Evolutionary conservation across 2,329 filamentous ascomycete species (phyloP).

Genomic region (Zalaria obscura): DNA sequence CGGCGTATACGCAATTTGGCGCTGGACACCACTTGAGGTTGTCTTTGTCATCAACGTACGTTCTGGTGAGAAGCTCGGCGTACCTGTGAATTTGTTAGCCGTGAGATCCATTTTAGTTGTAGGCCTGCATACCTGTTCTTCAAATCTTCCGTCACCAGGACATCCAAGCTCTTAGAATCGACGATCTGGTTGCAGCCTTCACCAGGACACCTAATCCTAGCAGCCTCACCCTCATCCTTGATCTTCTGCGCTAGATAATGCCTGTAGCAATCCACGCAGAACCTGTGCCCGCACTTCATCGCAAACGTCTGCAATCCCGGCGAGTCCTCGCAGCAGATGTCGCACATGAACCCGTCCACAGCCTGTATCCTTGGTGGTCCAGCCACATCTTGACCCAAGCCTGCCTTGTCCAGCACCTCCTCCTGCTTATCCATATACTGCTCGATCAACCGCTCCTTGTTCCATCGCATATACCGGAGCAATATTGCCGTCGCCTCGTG

Average conservation of each 20-base stretch:
- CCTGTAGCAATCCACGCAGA: conserved; percentile 82
- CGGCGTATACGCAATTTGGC: conserved; percentile 87
- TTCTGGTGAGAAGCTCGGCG: conserved; percentile 72
- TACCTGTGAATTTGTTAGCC: conserved; percentile 43
- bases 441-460: conserved; percentile 88
- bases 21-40: conserved; percentile 95
- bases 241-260: conserved; percentile 92
- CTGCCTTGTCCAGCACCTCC: conserved; percentile 69
- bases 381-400: conserved; percentile 53
- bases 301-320: conserved; percentile 69
- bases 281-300: conserved; percentile 88
- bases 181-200: conserved; percentile 81
- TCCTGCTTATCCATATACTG: conserved; percentile 86
- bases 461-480: conserved; percentile 82
- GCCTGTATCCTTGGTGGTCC: conserved; percentile 53
- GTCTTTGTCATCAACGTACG: conserved; percentile 94
- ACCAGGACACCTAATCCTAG: conserved; percentile 83
- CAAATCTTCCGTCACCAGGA: conserved; percentile 50
- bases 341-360: conserved; percentile 69
- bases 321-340: conserved; percentile 91
- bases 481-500: conserved; percentile 86
- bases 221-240: conserved; percentile 85
- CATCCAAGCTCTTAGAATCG: conserved; percentile 72
- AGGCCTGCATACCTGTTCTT: conserved; percentile 34
- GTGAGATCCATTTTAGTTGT: not conserved